These are phyloP conservation scores for Rhinocladiella mackenziei DNA, from an alignment of 2,329 filamentous ascomycete species.

Conservation along the genomic window DNA sequence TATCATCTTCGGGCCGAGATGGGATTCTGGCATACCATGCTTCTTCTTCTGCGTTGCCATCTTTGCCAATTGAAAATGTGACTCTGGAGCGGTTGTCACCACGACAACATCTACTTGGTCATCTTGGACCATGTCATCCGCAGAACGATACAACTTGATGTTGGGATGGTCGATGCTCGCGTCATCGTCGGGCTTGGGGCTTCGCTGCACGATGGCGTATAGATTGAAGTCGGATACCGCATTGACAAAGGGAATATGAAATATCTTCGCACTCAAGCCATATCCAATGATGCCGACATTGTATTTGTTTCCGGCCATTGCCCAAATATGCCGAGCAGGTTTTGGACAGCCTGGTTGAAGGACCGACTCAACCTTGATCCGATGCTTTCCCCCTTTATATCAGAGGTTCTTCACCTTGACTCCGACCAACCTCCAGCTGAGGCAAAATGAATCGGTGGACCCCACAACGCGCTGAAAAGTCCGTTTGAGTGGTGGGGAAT, in stretches of 20 bases:
- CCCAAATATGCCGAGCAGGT: not conserved
- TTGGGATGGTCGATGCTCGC: slow-evolving; percentile 65
- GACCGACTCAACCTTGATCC: not conserved
- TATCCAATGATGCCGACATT: slow-evolving; percentile 60
- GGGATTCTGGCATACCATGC: slow-evolving; percentile 24
- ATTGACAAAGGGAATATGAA: slow-evolving; percentile 75
- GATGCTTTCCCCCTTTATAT: no score
- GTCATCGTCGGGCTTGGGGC: slow-evolving; percentile 60
- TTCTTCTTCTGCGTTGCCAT: slow-evolving; percentile 48
- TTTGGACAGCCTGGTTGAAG: not conserved
- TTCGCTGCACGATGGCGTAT: slow-evolving; percentile 72
- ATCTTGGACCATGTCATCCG: slow-evolving; percentile 63
- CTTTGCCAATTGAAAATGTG: slow-evolving; percentile 64
- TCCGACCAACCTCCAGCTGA: not conserved
- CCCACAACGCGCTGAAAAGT: no score
- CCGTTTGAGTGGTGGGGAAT: no score
- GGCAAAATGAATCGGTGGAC: no score
- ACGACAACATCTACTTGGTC: slow-evolving; percentile 64
- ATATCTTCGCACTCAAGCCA: slow-evolving; percentile 68
- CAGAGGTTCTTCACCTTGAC: no score
- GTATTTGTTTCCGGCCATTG: slow-evolving; percentile 45
- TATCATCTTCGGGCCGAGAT: not conserved
- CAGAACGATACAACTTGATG: slow-evolving; percentile 60
- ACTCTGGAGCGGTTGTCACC: slow-evolving; percentile 67
- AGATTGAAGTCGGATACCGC: slow-evolving; percentile 62